Base-by-base conservation (phyloP, 306 rosid species). In the Fragaria vesca region DNA sequence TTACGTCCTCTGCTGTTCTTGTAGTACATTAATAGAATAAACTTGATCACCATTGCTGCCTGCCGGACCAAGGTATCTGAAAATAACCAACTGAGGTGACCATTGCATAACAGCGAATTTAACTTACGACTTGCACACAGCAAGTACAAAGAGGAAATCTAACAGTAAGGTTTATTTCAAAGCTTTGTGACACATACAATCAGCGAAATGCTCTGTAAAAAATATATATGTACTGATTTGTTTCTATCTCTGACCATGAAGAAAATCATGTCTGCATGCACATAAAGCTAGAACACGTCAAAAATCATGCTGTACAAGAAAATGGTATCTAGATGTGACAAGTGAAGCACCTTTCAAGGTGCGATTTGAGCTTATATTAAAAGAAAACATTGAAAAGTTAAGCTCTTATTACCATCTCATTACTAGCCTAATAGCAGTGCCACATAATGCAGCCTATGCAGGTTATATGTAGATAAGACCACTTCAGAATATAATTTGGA, bases 41-140 rank as follows among this genome's bases (percentile, higher is more conserved):
- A 95, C 90, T 95, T 95, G 75, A 88, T 63, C 71, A 87, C 87
- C 97, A 95, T 95, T 66, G 90, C 96, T 62, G 97, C 97, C 83
- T 93, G 97, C 69, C 97, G 92, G 36, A 84, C 99, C 96, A 95
- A 81, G 75, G 96, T 86, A 86, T 95, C 99, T 95, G 97, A 85
- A 87, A 72, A 57, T 46, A 79, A 88, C 38, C 78, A 75, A 60
- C 58, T 54, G 32, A 75, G 76, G 84, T 69, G 40, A 81, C 55
- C 58, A 77, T 47, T 42, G 43, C 85, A 86, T 60, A 17, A 45
- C 74, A 69, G 42, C 62, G 45, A 69, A 46, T 66, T 51, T 42
- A 73, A 46, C 15, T 75, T 12, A 80, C 36, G 47, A 65, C 60
- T 62, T 71, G 63, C 66, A 61, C 8, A 45, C n/a, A 61, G 12